Evolutionary conservation across 495 filamentous ascomycete species (phyloP).

Genomic region (Hypomontagnella monticulosa): DNA sequence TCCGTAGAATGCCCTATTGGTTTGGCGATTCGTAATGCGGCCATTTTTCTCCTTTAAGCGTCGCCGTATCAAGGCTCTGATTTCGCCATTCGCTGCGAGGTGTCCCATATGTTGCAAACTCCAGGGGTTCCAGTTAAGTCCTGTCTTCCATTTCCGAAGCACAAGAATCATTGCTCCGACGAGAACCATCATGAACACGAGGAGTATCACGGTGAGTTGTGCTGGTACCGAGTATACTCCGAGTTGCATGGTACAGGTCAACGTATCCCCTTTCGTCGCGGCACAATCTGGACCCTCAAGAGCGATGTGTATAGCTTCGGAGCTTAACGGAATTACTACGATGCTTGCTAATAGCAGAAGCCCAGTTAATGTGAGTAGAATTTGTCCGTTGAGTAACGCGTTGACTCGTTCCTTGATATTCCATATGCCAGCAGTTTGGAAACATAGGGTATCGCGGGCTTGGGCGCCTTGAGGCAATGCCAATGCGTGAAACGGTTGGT

Average conservation of each 20-base stretch:
- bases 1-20: conserved; percentile 15
- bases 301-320: conserved; percentile 38
- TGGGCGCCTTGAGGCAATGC: conserved; percentile 32
- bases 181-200: conserved; percentile 35
- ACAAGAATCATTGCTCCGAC: conserved; percentile 19
- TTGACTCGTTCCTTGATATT: conserved; percentile 26
- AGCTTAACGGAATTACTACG: conserved; percentile 37
- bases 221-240: conserved; percentile 31
- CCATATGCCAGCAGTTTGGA: conserved; percentile 33
- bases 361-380: conserved; percentile 38
- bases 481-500: conserved; percentile 48
- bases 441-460: conserved; percentile 42
- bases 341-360: conserved; percentile 37
- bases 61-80: conserved; percentile 32
- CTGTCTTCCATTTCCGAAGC: conserved; percentile 46
- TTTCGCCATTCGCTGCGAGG: conserved; percentile 37
- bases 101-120: conserved; percentile 38
- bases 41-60: conserved; percentile 32
- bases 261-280: neutral
- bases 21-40: conserved; percentile 19
- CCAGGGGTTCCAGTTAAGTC: conserved; percentile 47
- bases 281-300: conserved; percentile 35
- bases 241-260: conserved; percentile 32
- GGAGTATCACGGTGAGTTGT: conserved; percentile 33
- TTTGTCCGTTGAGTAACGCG: conserved; percentile 28